Evolutionary conservation across 1,139 yeast genomes (phyloP), one percentile per base, ranked within the genome.

Genomic region (Candida sanyaensis): DNA sequence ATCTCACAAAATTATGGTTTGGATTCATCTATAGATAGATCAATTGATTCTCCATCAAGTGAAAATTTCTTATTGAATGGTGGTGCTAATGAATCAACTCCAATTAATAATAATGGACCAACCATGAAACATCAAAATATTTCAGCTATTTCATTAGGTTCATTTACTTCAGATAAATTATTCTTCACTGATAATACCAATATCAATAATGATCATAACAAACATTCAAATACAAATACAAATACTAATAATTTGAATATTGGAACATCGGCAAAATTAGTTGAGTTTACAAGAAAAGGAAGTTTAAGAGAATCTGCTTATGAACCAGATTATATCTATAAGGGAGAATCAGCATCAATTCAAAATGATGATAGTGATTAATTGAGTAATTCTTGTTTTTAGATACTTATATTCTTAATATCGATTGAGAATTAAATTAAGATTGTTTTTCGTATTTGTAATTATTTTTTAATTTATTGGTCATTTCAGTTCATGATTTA

Each of bases 281-380:
- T 80, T 43, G 80, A 80, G 47, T 80, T 80, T 55, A 77, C 82
- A 7, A 65, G 81, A 56, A 73, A 73, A 54, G 78, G 77, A 29
- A 71, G 80, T 58, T 65, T 69, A 56, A 64, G 74, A 52, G 76
- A 75, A 50, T 68, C 76, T 24, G 68, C 76, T 4, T 63, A 65
- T 48, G 64, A 64, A 44, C 69, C 69, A 28, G 62, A 63, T 47
- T 56, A 59, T 41, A 53, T 58, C 37, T 59, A 59, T 41, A 60
- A 62, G 21, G 78, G 72, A 17, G 68, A 71, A 50, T 56, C 65
- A 12, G 80, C 75, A 11, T 69, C 64, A 50, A 66, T 73, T 41
- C 71, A 67, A 43, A 62, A 70, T 49, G 64, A 60, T 41, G 72
- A 69, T 54, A 65, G 72, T 50, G 73, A 70, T 49, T 69, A 54